phyloP scores from a whole-genome alignment of 768 basidiomycete genomes.

The Rickenella mellea region DNA sequence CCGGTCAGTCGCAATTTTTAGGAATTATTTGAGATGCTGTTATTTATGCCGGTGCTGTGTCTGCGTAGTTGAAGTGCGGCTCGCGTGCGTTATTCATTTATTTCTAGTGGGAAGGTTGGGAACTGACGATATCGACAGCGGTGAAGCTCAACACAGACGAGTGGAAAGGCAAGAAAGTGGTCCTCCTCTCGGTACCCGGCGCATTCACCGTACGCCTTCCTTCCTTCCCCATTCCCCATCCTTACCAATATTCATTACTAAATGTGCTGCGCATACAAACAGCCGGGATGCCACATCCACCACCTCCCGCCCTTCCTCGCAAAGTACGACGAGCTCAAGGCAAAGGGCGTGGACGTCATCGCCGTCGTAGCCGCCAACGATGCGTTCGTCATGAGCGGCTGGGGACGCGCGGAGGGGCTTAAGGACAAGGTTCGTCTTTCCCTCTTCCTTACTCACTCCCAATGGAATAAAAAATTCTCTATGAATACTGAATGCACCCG shows the following conservation, averaged over 20 bases:
- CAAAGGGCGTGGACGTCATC: slow-evolving; percentile 64
- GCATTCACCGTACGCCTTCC: slow-evolving; percentile 62
- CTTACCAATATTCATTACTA: too few species aligned
- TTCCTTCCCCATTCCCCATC: background rate
- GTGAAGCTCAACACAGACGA: slow-evolving; percentile 43
- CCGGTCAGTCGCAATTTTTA: slow-evolving; percentile 29
- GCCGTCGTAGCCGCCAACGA: slow-evolving; percentile 77
- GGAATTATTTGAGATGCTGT: too few species aligned
- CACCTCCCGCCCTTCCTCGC: slow-evolving; percentile 51
- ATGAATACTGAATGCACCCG: too few species aligned
- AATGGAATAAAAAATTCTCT: too few species aligned
- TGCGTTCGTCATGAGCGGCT: slow-evolving; percentile 52
- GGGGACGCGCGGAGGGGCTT: slow-evolving; percentile 23
- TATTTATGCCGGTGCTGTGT: too few species aligned
- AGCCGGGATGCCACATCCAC: slow-evolving; percentile 28
- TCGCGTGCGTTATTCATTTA: slow-evolving; percentile 50
- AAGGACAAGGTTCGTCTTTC: slow-evolving; percentile 61
- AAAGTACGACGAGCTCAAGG: slow-evolving; percentile 60
- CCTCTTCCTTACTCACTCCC: too few species aligned
- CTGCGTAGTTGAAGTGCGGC: slow-evolving; percentile 56
- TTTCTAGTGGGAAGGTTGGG: too few species aligned
- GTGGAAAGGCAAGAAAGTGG: slow-evolving; percentile 79
- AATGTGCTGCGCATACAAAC: background rate
- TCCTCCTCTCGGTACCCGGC: slow-evolving; percentile 72
- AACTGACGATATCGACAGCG: slow-evolving; percentile 25